phyloP scores from a whole-genome alignment of 164 flowering plant genomes.

The Magnolia officinalis region DNA sequence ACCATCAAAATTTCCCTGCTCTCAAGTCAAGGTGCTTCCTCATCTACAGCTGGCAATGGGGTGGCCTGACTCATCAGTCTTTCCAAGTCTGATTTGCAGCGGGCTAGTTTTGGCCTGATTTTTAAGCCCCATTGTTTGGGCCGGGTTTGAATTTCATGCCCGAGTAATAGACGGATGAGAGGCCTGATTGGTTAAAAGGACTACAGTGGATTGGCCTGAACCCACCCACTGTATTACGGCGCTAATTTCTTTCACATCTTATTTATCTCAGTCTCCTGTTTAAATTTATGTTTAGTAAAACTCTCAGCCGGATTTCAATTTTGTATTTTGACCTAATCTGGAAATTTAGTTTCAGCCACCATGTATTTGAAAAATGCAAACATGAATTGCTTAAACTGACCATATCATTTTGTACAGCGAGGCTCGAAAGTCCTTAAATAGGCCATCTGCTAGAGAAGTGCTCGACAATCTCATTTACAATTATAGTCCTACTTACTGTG shows the following conservation, averaged over 20 bases:
- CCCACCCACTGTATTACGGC: no score
- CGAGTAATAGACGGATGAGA: not conserved
- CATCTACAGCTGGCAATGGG: not conserved
- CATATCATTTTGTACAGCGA: constrained; percentile 50
- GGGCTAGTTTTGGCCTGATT: not conserved
- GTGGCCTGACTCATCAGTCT: not conserved
- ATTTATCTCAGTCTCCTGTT: no score
- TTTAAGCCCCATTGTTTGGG: not conserved
- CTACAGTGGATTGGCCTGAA: no score
- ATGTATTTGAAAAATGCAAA: not conserved
- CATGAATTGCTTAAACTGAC: not conserved
- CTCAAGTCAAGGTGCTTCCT: not conserved
- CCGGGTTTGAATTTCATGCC: not conserved
- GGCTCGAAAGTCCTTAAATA: constrained; percentile 78
- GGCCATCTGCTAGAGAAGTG: constrained; percentile 59
- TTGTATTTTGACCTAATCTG: no score
- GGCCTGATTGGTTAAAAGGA: no score
- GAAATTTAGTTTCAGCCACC: no score
- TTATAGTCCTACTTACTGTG: constrained; percentile 85
- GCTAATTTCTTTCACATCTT: no score
- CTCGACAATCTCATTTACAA: constrained; percentile 87
- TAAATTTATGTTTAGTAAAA: no score
- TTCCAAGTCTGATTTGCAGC: not conserved
- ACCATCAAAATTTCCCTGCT: not conserved
- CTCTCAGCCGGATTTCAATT: no score